Evolutionary conservation across 768 basidiomycete species (phyloP), one percentile per base, ranked within the genome.

Genomic region (Boletus speciosus): DNA sequence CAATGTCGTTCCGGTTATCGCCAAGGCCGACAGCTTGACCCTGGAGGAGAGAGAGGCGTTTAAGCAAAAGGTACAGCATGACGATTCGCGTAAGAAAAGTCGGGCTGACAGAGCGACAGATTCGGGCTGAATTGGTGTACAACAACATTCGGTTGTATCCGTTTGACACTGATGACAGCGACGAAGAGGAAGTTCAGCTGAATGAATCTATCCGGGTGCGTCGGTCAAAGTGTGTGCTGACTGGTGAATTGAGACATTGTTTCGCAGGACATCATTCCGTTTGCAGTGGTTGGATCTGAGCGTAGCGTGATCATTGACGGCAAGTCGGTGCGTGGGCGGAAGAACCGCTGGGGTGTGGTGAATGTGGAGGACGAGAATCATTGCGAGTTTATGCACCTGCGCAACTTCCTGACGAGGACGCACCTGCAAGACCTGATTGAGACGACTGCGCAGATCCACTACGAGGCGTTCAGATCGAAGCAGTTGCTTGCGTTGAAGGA

Each of bases 1-100:
- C 72, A 99, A 99, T 64, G 96, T 99, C 49, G 95, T 99, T 8
- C 96, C 96, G n/a, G 90, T 99, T 57, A 98, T 99, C 66, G 96
- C 97, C 62, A 99, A 99, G 81, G 82, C 90, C 31, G 96, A 99
- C 73, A 88, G 85, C 59, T 79, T 99, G 77, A 98, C 95, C 2
- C 71, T 91, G 54, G 95, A 97, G 60, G 96, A 99, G 79, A 78
- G 93, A 62, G 88, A 88, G 52, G 78, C 79, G 42, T 99, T 99
- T 83, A 99, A 99, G 81, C 77, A 83, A 65, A 90, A 93, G 79
- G 93, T 92, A 32, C 16, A 78, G 65, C 7, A 21, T 34, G 19
- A 27, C 12, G 39, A 5, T 5, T 27, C 27, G 12, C 29, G 2
- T 5, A 6, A 23, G 35, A 23, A 38, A 38, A 29, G 31, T 10